Evolutionary conservation across 1,284 basidiomycete species (phyloP), one percentile per base, ranked within the genome.

Genomic region (Heterobasidion irregulare): DNA sequence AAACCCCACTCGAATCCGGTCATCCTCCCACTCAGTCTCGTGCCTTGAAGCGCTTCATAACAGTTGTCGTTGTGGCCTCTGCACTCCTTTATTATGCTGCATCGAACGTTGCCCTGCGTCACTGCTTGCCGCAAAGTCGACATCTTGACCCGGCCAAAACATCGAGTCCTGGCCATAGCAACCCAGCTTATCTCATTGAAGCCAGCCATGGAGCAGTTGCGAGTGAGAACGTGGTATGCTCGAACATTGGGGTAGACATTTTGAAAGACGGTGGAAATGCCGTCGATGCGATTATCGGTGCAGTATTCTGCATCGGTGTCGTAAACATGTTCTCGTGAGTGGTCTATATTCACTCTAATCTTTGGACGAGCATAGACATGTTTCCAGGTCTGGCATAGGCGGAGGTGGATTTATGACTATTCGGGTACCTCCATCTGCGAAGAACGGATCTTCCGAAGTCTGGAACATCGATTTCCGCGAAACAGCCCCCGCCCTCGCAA

Each of bases 321-420:
- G 80, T 92, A 54, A 94, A 94, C 68, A 89, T 91, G 79, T 97
- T 95, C 69, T 89, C 89, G 77, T 90, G 63, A 66, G 83, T 76
- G 9, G 8, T 26, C 26, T 26, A 7, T 44, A 16, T 6, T 35
- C 47, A 36, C 47, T 53, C 48, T 36, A 18, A 41, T 18, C 34
- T 19, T 38, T 52, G 26, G 26, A 26, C 26, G 26, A 5, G 26
- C 4, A 26, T 26, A 26, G 26, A 26, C 26, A 26, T 26, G 26
- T 26, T 26, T 26, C 26, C 4, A 90, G 89, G 6, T 86, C 88
- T 13, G 88, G 93, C 2, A 89, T 97, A 51, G 93, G 92, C 18
- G 94, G 94, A 1, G 94, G 93, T 33, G 94, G 94, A 0, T 94
- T 95, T 66, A 92, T 96, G 85, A 85, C 87, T 35, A 78, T 98